Evolutionary conservation across 225 moss, liverwort and hornwort genomes (phyloP), one percentile per base, ranked within the genome.

Genomic region (Antitrichia curtipendula): DNA sequence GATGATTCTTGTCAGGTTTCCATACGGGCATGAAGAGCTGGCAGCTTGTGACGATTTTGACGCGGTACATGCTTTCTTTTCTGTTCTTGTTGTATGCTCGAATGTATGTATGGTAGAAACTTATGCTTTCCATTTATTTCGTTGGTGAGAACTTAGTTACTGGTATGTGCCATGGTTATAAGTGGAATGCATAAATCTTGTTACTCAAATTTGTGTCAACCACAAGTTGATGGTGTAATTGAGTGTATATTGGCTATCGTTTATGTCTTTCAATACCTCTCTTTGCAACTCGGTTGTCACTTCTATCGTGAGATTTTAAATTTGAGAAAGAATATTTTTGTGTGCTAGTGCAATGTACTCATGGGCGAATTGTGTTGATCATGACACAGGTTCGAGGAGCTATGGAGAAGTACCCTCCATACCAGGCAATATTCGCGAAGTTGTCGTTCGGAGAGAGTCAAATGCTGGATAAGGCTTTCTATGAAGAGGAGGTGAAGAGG

Each of bases 381-480:
- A 43, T 86, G 79, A 73, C 41, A 31, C 93, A 99, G 99, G 99
- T 97, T 58, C 95, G 99, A 87, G 96, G 85, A 84, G 95, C 94
- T 12, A 95, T 99, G 89, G 99, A 99, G 88, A 99, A 99, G 88
- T 99, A 99, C 88, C 99, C 97, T 84, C 96, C 99, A 24, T 99
- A 95, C 89, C 95, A 95, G 85, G 92, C 97, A 47, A 95, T 99
- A 82, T 99, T 99, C 90, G 62, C 99, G 56, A 99, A 96, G 91
- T 91, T 99, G 79, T 92, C 96, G 7, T 97, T 97, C 87, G 99
- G 99, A 77, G 99, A 99, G 88, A 97, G 99, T 87, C 99, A 99
- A 82, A 99, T 99, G 99, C 97, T 99, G 52, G 99, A 99, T 82
- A 99, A 97, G 92, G 93, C 95, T 53, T 99, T 99, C 83, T 99